phyloP scores from a whole-genome alignment of 108 stramenopile species.

The Cyclotella baltica region DNA sequence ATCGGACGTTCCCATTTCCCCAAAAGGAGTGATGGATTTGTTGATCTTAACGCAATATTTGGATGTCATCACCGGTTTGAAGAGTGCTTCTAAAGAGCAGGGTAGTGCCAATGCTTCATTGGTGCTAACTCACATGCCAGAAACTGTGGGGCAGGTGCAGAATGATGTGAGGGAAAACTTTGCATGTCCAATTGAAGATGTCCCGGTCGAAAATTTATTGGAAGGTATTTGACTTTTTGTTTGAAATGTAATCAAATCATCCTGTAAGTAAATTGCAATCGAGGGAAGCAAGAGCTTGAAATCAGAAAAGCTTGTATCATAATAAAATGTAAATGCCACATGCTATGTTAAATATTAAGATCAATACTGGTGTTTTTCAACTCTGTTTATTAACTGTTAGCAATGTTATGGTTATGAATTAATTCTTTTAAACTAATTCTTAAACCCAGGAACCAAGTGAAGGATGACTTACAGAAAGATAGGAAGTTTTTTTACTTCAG shows the following conservation, averaged over 20 bases:
- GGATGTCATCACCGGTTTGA: slow-evolving; percentile 56
- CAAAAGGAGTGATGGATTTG: slow-evolving; percentile 73
- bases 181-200: slow-evolving; percentile 13
- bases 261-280: no score
- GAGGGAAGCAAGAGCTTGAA: not conserved
- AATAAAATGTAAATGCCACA: no score
- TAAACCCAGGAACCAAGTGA: no score
- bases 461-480: no score
- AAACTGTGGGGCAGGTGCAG: slow-evolving; percentile 28
- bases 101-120: slow-evolving; percentile 18
- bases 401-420: no score
- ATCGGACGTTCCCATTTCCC: slow-evolving; percentile 9
- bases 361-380: no score
- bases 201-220: slow-evolving; percentile 46
- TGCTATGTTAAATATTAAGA: no score
- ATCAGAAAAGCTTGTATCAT: no score
- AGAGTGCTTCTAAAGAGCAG: not conserved
- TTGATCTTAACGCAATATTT: slow-evolving; percentile 71
- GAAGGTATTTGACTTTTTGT: slow-evolving; percentile 4
- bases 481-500: no score
- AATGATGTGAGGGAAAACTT: slow-evolving; percentile 22
- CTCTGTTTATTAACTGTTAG: no score
- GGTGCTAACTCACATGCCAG: slow-evolving; percentile 43
- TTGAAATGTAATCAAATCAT: not conserved
- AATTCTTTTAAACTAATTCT: no score